Evolutionary conservation across 805 yeast species (phyloP), one percentile per base, ranked within the genome.

Genomic region (Teunomyces pallodes): DNA sequence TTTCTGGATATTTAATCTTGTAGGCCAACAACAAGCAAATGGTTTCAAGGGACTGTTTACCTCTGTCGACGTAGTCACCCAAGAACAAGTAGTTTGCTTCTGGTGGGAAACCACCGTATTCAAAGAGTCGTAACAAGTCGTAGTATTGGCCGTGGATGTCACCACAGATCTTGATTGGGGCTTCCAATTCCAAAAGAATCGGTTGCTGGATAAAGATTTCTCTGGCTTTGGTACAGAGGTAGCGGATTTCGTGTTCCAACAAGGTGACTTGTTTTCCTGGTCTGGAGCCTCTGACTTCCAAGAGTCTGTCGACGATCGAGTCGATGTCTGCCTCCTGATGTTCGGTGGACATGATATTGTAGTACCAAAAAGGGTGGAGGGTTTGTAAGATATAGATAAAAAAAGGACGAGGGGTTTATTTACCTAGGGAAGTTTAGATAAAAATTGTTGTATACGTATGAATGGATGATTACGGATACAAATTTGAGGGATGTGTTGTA

Each of bases 71-170:
- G 66, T 92, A 92, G 77, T 92, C 99, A 57, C 99, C 99, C 51
- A 92, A 74, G 66, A 92, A 92, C 61, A 92, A 76, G 74, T 92
- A 92, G 75, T 92, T 92, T 14, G 98, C 96, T 69, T 94, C 98
- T 9, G 99, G 99, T 1, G 99, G 99, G 79, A 94, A 92, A 2
- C 98, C 99, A 61, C 99, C 98, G 65, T 92, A 92, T 75, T 94
- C 98, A 63, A 92, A 92, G 60, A 92, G 81, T 71, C 99, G 86
- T 67, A 92, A 80, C 61, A 92, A 81, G 71, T 92, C 99, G 66
- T 92, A 92, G 72, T 94, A 92, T 74, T 92, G 99, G 49, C 99
- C 99, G 70, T 92, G 99, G 63, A 92, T 94, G 70, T 92, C 99
- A 70, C 99, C 99, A 75, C 97, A 90, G 50, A 87, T 87, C 70